phyloP scores from a whole-genome alignment of 768 basidiomycete species.

The Rhodotorula kratochvilovae region DNA sequence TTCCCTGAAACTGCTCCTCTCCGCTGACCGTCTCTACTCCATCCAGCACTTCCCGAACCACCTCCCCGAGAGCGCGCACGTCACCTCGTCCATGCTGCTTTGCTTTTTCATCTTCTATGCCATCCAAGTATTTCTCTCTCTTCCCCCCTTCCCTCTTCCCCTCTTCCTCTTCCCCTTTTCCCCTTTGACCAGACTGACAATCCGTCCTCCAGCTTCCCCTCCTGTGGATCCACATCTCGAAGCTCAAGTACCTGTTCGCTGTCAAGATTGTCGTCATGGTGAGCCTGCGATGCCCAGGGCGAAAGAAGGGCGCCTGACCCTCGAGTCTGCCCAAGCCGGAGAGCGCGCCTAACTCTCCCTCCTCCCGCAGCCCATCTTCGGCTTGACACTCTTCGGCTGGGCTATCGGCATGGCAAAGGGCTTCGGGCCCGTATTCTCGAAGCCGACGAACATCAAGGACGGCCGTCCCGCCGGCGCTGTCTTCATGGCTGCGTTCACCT shows the following conservation, averaged over 20 bases:
- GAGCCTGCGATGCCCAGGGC: neutral
- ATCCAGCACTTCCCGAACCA: constrained; percentile 39
- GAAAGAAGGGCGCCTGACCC: neutral
- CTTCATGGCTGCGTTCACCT: constrained; percentile 36
- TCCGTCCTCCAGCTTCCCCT: constrained; percentile 40
- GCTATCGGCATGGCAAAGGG: constrained; percentile 21
- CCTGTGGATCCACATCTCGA: constrained; percentile 38
- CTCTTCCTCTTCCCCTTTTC: constrained; percentile 30
- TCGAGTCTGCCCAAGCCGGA: too few species aligned
- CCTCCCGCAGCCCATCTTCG: constrained; percentile 38
- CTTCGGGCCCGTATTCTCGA: constrained; percentile 13
- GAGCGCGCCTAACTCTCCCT: too few species aligned
- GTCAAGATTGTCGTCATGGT: constrained; percentile 12
- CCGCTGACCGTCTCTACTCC: neutral
- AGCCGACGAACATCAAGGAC: constrained; percentile 14
- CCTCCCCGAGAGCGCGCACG: constrained; percentile 40
- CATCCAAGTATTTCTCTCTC: constrained; percentile 19
- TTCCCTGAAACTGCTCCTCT: neutral
- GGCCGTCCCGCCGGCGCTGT: constrained; percentile 17
- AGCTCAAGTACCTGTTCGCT: constrained; percentile 39
- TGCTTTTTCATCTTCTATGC: constrained; percentile 41
- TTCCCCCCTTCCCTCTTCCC: constrained; percentile 34
- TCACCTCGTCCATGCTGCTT: constrained; percentile 37
- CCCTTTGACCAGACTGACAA: constrained; percentile 28
- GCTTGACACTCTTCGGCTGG: constrained; percentile 32